A percentile compares a stretch with the other conserved stretches of the same genome.
Evolutionary conservation across 257 asterid genomes (phyloP).

Genomic region (Solanum ahanhuiri): DNA sequence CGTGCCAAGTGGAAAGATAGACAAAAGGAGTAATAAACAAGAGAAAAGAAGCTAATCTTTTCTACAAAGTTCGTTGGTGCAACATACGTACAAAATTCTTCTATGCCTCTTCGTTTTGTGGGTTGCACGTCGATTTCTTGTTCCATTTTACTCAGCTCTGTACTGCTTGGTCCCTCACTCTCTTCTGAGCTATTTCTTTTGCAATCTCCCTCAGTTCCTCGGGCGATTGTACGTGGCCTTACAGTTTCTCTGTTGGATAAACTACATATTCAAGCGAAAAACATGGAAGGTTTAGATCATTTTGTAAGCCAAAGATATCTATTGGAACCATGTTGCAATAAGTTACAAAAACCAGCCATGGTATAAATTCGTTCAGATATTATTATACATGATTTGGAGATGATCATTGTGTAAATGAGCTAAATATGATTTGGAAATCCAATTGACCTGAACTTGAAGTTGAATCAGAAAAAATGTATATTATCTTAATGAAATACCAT

Average conservation of each 20-base stretch:
- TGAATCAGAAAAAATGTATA: too few species aligned
- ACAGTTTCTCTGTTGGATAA: slow-evolving; percentile 68
- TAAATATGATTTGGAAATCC: too few species aligned
- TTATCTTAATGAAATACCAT: neutral
- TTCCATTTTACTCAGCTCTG: neutral
- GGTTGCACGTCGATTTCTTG: neutral
- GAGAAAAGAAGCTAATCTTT: too few species aligned
- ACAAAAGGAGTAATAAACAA: too few species aligned
- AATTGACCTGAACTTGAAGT: neutral
- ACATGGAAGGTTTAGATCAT: slow-evolving; percentile 1
- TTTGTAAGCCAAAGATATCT: neutral
- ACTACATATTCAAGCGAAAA: slow-evolving; percentile 38
- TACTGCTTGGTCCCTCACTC: slow-evolving; percentile 29
- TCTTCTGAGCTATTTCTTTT: slow-evolving; percentile 53
- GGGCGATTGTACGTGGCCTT: slow-evolving; percentile 56
- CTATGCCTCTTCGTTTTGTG: neutral
- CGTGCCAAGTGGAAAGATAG: too few species aligned
- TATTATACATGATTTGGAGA: neutral
- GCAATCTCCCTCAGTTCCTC: slow-evolving; percentile 88
- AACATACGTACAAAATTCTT: too few species aligned
- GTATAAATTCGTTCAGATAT: neutral
- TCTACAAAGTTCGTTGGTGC: too few species aligned
- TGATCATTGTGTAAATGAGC: neutral
- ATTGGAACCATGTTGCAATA: neutral
- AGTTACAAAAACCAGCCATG: neutral